Evolutionary conservation across 2,329 filamentous ascomycete species (phyloP), one percentile per base, ranked within the genome.

Genomic region (Botryotinia calthae): DNA sequence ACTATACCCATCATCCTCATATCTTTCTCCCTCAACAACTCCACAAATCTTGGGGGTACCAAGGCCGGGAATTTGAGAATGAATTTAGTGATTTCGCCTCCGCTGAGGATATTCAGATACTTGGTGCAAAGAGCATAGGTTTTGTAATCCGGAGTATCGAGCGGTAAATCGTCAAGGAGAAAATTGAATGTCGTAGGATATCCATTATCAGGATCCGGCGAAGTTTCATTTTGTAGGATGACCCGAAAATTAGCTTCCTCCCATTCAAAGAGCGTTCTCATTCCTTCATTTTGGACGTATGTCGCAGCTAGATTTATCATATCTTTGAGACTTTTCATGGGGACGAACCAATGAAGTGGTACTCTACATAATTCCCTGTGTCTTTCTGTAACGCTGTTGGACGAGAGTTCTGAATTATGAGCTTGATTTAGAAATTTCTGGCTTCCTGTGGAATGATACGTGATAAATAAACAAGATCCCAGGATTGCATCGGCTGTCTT

Each of bases 261-360:
- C n/a, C 37, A 40, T 34, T 71, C 6, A 1, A 71, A 16, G 22
- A 31, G 51, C 25, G 20, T 14, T 64, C 63, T 71, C 37, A 71
- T 56, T 3, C n/a, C 31, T 58, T 66, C n/a, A 10, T 66, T 37
- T 42, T 44, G 59, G 0, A 66, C 37, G 22, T 71, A 66, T 40
- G 25, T 18, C 25, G 46, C 61, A 4, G 70, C 70, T 22, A 66
- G 20, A 4, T 25, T n/a, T 20, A 66, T 66, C 46, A 71, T 66
- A 40, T 66, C 46, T 10, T 71, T 65, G 12, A 65, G 46, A 7
- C 18, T 44, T 40, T 42, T 65, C 18, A 71, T 51, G 3, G 59
- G 70, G 12, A 51, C n/a, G 25, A 71, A 71, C 70, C 70, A 71
- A 58, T 71, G 61, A 8, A 66, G 62, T 8, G 70, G 70, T 2